Conservation (phyloP, 2,329 filamentous ascomycete species). For the Purpureocillium lavendulum region DNA sequence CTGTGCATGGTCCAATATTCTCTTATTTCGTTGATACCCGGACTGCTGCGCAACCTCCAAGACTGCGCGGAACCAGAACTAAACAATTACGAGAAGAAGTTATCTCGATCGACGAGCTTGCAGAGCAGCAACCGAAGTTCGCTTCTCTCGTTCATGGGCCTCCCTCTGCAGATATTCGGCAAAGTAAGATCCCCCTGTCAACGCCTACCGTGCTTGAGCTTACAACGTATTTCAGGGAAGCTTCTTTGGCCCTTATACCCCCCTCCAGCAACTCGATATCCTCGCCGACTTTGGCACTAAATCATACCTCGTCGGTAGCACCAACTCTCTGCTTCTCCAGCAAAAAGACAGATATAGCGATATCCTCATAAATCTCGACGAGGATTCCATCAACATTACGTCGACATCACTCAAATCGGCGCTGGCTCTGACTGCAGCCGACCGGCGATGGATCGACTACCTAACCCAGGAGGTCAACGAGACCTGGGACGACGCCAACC, state of each 20-base stretch:
- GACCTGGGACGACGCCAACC: constrained; percentile 92
- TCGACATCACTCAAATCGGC: constrained; percentile 70
- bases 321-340: constrained; percentile 86
- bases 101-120: constrained; percentile 72
- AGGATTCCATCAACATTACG: constrained; percentile 74
- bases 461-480: constrained; percentile 89
- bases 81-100: constrained; percentile 68
- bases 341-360: constrained; percentile 96
- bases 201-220: background rate
- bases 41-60: constrained; percentile 81
- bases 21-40: constrained; percentile 88
- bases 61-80: constrained; percentile 94
- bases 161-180: constrained; percentile 91
- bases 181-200: constrained; percentile 45
- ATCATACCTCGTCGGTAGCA: constrained; percentile 95
- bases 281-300: constrained; percentile 91
- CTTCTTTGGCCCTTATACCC: constrained; percentile 93
- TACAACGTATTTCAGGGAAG: constrained; percentile 53
- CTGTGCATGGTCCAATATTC: constrained; percentile 99
- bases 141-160: constrained; percentile 84
- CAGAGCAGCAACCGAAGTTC: constrained; percentile 88
- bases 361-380: constrained; percentile 91
- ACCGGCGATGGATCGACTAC: constrained; percentile 94
- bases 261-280: constrained; percentile 88
- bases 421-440: constrained; percentile 71